A percentile compares a stretch with the other conserved stretches of the same genome.
Conservation (phyloP, 2,329 filamentous ascomycete species). For the Amauroascus niger region DNA sequence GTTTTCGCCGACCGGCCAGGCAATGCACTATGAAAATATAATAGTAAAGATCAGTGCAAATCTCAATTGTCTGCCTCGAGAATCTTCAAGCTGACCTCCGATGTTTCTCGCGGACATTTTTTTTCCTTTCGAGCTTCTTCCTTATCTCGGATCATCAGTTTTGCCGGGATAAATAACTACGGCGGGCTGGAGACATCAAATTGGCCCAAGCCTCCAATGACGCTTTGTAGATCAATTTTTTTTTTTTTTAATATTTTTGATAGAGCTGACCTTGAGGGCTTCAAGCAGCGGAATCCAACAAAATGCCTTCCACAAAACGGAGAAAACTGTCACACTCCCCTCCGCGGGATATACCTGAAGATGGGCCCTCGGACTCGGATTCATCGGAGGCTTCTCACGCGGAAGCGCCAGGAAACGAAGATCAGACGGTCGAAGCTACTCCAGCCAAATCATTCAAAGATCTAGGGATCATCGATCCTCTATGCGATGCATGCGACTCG, state of each 20-base stretch:
- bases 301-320: constrained; percentile 35
- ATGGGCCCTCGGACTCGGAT: constrained; percentile 15
- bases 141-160: constrained; percentile 14
- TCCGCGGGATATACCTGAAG: constrained; percentile 18
- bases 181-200: too few species aligned
- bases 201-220: too few species aligned
- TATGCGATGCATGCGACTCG: constrained; percentile 77
- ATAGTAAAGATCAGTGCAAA: neutral
- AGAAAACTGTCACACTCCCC: constrained; percentile 30
- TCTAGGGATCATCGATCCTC: constrained; percentile 63
- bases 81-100: neutral
- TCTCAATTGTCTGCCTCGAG: neutral
- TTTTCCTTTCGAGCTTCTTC: neutral
- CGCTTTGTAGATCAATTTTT: neutral
- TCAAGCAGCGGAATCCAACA: neutral
- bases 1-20: neutral
- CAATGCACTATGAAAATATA: neutral
- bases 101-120: constrained; percentile 13
- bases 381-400: constrained; percentile 10
- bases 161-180: neutral
- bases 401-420: constrained; percentile 13
- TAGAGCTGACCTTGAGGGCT: too few species aligned
- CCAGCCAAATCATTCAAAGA: constrained; percentile 38
- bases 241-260: too few species aligned
- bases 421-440: constrained; percentile 3